Evolutionary conservation across 1,284 basidiomycete species (phyloP), one percentile per base, ranked within the genome.

Genomic region (Cronartium ribicola): DNA sequence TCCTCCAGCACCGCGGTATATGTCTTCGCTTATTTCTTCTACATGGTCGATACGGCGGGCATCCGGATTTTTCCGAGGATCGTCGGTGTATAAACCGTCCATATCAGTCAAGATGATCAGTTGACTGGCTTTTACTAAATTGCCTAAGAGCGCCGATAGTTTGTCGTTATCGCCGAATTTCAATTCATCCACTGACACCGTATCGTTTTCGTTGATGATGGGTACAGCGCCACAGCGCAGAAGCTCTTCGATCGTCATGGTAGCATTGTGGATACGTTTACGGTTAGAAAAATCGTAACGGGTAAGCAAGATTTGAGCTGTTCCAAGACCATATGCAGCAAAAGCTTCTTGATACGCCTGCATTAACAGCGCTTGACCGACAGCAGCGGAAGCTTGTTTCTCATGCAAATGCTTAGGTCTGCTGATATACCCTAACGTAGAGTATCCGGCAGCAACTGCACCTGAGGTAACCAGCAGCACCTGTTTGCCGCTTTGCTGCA

Each of bases 101-200:
- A 99, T 96, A 79, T 99, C 96, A 1, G 96, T 99, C 66, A 98
- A 85, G 6, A 98, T 86, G 82, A 98, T 97, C 11, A 98, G 87
- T 80, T 94, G 98, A 82, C 98, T 94, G 14, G 95, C 95, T 78
- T 97, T 92, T 36, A 98, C 89, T 88, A 99, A 94, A 4, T 92
- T 92, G 0, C 94, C 91, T 0, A 95, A 94, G 78, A 98, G 94
- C 22, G 95, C 95, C 39, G 94, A 97, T 20, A 99, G 84, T 0
- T 95, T 98, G 81, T 99, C 96, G 80, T 98, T 98, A 83, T 98
- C 96, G 66, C 96, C 95, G 79, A 98, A 99, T 89, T 95, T 95
- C 78, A 98, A 96, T 88, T 99, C 95, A 1, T 78, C 79, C 14
- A 72, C 62, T 3, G 69, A 65, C 6, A 97, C 88, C 0, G 94